Evolutionary conservation across 495 filamentous ascomycete genomes (phyloP).

Genomic region (Penicillium soppii): DNA sequence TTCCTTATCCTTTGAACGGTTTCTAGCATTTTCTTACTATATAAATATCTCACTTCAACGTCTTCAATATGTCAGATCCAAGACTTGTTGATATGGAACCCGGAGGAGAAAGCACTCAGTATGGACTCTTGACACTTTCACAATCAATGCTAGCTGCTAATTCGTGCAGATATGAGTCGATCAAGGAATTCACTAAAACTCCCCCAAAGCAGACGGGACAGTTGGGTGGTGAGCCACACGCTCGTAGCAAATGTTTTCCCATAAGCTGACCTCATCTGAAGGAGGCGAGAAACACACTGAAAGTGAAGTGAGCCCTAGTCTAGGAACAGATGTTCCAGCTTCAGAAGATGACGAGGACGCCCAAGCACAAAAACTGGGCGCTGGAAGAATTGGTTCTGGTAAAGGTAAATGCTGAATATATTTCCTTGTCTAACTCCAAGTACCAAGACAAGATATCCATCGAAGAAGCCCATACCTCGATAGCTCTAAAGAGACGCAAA

Average conservation of each 20-base stretch:
- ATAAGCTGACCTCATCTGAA: slow-evolving; percentile 9
- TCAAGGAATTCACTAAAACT: slow-evolving; percentile 44
- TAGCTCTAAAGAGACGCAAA: slow-evolving; percentile 24
- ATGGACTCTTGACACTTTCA: slow-evolving; percentile 9
- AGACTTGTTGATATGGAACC: slow-evolving; percentile 59
- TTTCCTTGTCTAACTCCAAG: slow-evolving; percentile 34
- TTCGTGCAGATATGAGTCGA: slow-evolving; percentile 58
- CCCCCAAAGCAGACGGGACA: slow-evolving; percentile 59
- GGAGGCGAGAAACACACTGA: slow-evolving; percentile 28
- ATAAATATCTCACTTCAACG: neutral
- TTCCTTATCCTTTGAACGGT: too few relatives aligned
- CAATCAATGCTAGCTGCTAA: neutral
- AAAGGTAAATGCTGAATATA: slow-evolving; percentile 37
- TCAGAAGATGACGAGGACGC: slow-evolving; percentile 23
- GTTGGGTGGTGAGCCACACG: slow-evolving; percentile 46
- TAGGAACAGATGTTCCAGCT: slow-evolving; percentile 5
- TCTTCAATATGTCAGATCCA: slow-evolving; percentile 28
- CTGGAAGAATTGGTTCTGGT: slow-evolving; percentile 24
- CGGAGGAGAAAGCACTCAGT: slow-evolving; percentile 65
- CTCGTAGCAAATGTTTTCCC: neutral
- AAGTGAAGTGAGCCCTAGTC: slow-evolving; percentile 24
- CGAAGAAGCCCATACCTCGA: slow-evolving; percentile 6
- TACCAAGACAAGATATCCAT: slow-evolving; percentile 26
- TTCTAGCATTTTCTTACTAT: too few relatives aligned
- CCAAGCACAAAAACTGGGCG: slow-evolving; percentile 30